A percentile compares a stretch with the other conserved stretches of the same genome.
Evolutionary conservation across 2,329 filamentous ascomycete species (phyloP).

Genomic region (Alternaria arborescens): DNA sequence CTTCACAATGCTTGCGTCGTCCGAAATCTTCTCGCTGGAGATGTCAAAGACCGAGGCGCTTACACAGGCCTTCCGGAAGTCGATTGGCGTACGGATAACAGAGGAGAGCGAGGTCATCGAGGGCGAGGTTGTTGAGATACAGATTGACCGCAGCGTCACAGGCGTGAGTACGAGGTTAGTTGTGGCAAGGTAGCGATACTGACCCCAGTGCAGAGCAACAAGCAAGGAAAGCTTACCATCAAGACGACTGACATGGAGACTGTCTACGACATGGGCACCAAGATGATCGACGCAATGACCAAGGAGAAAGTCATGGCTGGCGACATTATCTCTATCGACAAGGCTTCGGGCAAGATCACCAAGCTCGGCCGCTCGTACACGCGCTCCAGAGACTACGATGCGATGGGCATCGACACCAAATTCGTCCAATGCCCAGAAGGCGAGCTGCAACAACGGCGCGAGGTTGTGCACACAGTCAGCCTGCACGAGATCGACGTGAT

Average conservation of each 20-base stretch:
- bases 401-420: slow-evolving; percentile 98
- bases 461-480: slow-evolving; percentile 95
- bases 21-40: slow-evolving; percentile 97
- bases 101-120: slow-evolving; percentile 99
- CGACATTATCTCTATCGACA: slow-evolving; percentile 98
- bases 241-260: slow-evolving; percentile 99
- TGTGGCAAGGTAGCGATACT: slow-evolving; percentile 18
- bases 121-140: slow-evolving; percentile 98
- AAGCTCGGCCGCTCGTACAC: slow-evolving; percentile 96
- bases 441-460: slow-evolving; percentile 95
- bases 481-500: slow-evolving; percentile 99
- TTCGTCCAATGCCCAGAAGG: slow-evolving; percentile 98
- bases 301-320: slow-evolving; percentile 99
- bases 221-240: slow-evolving; percentile 98
- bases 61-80: slow-evolving; percentile 98
- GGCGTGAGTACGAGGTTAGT: slow-evolving; percentile 62
- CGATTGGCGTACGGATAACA: slow-evolving; percentile 96
- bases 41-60: slow-evolving; percentile 99
- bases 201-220: slow-evolving; percentile 70
- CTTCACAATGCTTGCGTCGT: slow-evolving; percentile 94
- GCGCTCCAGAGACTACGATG: slow-evolving; percentile 95
- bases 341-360: slow-evolving; percentile 96
- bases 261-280: slow-evolving; percentile 98
- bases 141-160: slow-evolving; percentile 96
- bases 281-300: slow-evolving; percentile 99